These are phyloP conservation scores for Linnemannia hyalina DNA, from an alignment of 192 early-diverging fungal genomes.

Conservation along the genomic window DNA sequence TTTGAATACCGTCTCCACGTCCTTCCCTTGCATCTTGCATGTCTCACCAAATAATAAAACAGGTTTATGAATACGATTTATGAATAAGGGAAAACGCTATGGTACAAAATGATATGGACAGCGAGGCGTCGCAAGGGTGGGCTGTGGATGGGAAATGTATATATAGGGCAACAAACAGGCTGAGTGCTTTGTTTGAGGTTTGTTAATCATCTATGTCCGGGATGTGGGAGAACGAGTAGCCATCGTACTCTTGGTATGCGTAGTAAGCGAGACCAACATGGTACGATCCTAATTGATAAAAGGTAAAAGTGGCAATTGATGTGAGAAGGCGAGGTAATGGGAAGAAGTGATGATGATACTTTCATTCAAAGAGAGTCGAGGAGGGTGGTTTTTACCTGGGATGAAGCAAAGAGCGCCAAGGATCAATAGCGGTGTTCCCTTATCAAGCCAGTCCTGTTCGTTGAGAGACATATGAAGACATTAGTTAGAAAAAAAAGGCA, in stretches of 20 bases:
- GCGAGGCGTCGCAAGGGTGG: not conserved
- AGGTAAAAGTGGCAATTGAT: not conserved
- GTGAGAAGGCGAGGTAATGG: not conserved
- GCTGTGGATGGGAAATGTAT: not conserved
- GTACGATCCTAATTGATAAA: conserved; percentile 56
- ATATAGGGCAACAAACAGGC: not conserved
- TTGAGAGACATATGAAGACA: conserved; percentile 1
- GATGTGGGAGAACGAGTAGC: conserved; percentile 66
- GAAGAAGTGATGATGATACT: not conserved
- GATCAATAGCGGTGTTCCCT: conserved; percentile 67
- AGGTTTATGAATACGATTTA: not conserved
- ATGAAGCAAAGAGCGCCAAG: conserved; percentile 72
- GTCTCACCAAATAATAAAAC: not conserved
- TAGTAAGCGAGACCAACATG: conserved; percentile 69
- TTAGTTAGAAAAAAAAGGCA: not conserved
- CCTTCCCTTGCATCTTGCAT: not conserved
- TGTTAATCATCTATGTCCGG: conserved; percentile 56
- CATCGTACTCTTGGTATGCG: conserved; percentile 68
- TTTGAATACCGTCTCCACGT: not conserved
- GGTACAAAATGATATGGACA: not conserved
- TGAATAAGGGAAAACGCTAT: not conserved
- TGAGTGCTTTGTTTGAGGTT: not conserved
- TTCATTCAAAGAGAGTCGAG: not conserved
- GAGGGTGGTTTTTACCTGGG: conserved; percentile 53
- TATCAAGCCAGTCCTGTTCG: conserved; percentile 62